phyloP scores from a whole-genome alignment of 129 eudicot genomes.

The Kitagawia praeruptora region DNA sequence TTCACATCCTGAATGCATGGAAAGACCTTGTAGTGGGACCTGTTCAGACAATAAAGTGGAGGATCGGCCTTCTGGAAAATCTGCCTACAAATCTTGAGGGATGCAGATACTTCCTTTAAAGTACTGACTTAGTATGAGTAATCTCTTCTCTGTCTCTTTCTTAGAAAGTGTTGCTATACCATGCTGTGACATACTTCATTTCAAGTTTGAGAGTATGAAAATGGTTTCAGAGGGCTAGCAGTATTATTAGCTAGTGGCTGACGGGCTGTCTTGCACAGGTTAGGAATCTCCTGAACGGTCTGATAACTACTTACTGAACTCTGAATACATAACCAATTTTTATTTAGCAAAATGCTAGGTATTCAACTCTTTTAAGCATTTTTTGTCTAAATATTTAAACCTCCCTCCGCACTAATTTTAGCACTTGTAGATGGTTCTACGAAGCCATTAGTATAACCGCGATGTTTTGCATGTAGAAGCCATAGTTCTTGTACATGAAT shows the following conservation, averaged over 20 bases:
- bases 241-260: background rate
- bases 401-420: background rate
- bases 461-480: background rate
- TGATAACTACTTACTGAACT: background rate
- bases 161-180: background rate
- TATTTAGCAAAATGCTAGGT: background rate
- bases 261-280: background rate
- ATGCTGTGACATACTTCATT: background rate
- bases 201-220: background rate
- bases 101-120: background rate
- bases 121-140: background rate
- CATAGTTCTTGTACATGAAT: background rate
- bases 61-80: background rate
- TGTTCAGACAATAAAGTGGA: background rate
- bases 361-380: background rate
- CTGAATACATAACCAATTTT: background rate
- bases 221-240: background rate
- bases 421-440: background rate
- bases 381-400: background rate
- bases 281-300: background rate
- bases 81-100: background rate
- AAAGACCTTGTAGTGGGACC: background rate
- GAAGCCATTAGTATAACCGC: background rate
- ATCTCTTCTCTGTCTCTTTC: background rate
- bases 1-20: background rate